Base-by-base conservation (phyloP, 2,329 filamentous ascomycete species). In the Phyllosticta capitalensis region DNA sequence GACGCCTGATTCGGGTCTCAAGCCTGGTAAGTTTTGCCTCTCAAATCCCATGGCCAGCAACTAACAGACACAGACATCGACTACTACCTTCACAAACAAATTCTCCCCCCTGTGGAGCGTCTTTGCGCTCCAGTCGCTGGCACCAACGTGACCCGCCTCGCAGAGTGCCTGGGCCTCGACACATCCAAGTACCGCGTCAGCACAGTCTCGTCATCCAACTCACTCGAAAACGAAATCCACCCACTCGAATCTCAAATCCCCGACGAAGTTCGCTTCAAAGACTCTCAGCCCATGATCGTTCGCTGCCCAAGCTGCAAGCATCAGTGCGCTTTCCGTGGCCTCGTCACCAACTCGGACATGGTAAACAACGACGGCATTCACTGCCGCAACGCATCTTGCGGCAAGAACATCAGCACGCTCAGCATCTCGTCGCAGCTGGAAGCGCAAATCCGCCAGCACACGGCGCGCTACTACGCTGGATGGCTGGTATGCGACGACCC, bases 81-180 rank as follows among this genome's bases (percentile, higher is more conserved):
- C 70, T 97, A 92, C 83, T 99, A 99, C 73, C 84, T 99, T 48
- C 88, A 90, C 78, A 99, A 99, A 78, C 94, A 99, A 74, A 96
- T 99, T 61, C 90, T 99, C 75, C 94, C 94, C 10, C 94, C 94
- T 0, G 94, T 99, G 24, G 94, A 99, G 76, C 90, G 94, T 81
- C 85, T 99, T 21, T 99, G 94, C 71, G 94, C 92, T 62, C 96
- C 95, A 62, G 96, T 99, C 67, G 84, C 84, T 14, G 94, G 94
- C 61, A 99, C 94, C 1, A 95, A 96, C 63, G 88, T 92, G 7
- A 84, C 90, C 1, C 86, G 92, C 64, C 82, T 99, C 9, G 94
- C 94, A 1, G 92, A 96, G 71, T 95, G 94, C 71, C 83, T 99
- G 14, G 94, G 94, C 2, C 85, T 99, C 24, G 94, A 99, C 72